Evolutionary conservation across 805 yeast genomes (phyloP), one percentile per base, ranked within the genome.

Genomic region (Suhomyces prunicola): DNA sequence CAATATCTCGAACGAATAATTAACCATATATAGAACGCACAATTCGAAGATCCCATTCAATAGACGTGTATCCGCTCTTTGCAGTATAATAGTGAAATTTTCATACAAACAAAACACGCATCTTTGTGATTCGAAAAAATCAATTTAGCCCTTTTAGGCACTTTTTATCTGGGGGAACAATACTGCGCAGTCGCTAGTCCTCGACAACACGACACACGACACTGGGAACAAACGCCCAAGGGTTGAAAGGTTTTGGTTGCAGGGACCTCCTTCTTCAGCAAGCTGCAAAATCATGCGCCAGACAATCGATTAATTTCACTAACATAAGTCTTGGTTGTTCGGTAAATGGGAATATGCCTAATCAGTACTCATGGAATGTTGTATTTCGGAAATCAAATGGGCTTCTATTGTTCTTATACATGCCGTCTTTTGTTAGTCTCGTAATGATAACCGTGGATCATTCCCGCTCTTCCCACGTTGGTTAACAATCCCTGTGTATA

Each of bases 141-240:
- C 15, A 39, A 39, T 46, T 46, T 46, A 46, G 31, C 48, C 22
- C 41, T 46, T 47, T 47, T 47, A 29, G 49, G 49, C 12, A 27
- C 13, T 15, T 5, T 12, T 17, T 33, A 36, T 24, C 48, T 46
- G 48, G 44, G 33, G 33, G 12, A 47, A 47, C 49, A 47, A 47
- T 47, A n/a, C 33, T 9, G 31, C 31, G 29, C 24, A 17, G 46
- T 42, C 46, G 46, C 46, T 42, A 12, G 13, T 5, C 8, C 23
- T 23, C 23, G 26, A 15, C 27, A 24, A 17, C 46, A 42, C 46
- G 46, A 42, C 46, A 22, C 13, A 10, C 19, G 46, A 22, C 31
- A 22, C 23, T 42, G 46, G 33, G 31, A 42, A 42, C 46, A 42
- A 42, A 23, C 24, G 42, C n/a, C 23, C 6, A 39, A 19, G 42